Evolutionary conservation across 2,329 filamentous ascomycete species (phyloP).

Genomic region (Bisporella sp.): DNA sequence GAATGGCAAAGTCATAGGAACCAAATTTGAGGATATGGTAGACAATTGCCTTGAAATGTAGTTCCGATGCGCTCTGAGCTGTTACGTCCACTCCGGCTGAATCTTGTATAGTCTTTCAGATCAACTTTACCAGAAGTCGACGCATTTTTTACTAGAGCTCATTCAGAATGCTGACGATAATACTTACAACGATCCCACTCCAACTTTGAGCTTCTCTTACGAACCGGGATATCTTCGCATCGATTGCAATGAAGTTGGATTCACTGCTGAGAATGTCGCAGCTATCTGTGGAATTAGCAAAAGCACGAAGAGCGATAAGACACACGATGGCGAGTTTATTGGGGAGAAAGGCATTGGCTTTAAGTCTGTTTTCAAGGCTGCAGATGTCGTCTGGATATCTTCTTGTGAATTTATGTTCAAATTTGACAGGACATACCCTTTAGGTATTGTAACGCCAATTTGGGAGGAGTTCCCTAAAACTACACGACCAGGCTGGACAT

Average conservation of each 20-base stretch:
- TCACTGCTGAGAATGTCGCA: neutral
- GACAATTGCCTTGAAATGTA: too few species aligned
- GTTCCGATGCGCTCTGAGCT: too few species aligned
- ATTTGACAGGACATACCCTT: neutral
- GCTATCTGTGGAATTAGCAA: neutral
- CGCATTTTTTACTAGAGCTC: neutral
- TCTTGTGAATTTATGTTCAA: neutral
- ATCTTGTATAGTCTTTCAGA: too few species aligned
- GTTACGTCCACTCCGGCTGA: too few species aligned
- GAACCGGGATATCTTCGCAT: neutral
- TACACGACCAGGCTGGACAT: neutral
- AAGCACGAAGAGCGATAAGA: too few species aligned
- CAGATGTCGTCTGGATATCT: neutral
- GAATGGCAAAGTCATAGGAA: too few species aligned
- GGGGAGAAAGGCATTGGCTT: neutral
- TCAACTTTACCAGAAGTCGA: neutral
- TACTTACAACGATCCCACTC: neutral
- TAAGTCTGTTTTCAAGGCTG: neutral
- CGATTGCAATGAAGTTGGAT: neutral
- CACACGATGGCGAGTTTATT: too few species aligned
- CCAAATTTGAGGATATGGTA: too few species aligned
- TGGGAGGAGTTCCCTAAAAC: neutral
- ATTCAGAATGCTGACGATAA: too few species aligned
- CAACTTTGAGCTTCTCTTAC: neutral
- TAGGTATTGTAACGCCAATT: neutral